A percentile compares a stretch with the other conserved stretches of the same genome.
Evolutionary conservation across 2,329 filamentous ascomycete species (phyloP).

Genomic region (Alternaria arborescens): DNA sequence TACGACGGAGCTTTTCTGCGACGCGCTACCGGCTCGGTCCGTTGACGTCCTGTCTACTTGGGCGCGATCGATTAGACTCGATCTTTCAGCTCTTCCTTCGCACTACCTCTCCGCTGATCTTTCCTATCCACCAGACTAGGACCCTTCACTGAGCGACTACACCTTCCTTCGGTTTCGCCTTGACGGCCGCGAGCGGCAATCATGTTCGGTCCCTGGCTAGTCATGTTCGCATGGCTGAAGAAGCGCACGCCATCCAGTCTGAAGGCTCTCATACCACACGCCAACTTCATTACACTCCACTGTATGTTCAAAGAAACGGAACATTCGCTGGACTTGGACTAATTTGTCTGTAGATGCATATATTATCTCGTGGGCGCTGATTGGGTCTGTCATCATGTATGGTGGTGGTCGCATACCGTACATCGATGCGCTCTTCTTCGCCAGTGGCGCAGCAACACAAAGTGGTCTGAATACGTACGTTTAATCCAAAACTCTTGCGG

Average conservation of each 20-base stretch:
- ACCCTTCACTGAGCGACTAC: not conserved
- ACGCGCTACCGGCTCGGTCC: slow-evolving; percentile 35
- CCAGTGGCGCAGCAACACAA: slow-evolving; percentile 86
- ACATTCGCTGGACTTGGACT: slow-evolving; percentile 9
- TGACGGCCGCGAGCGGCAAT: slow-evolving; percentile 11
- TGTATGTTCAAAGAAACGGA: slow-evolving; percentile 58
- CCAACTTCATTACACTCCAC: slow-evolving; percentile 84
- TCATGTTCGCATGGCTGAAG: slow-evolving; percentile 40
- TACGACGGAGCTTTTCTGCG: slow-evolving; percentile 15
- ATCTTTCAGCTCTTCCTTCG: slow-evolving; percentile 14
- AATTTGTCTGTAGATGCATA: slow-evolving; percentile 69
- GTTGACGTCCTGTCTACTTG: slow-evolving; percentile 20
- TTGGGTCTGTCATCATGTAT: slow-evolving; percentile 81
- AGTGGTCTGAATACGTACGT: slow-evolving; percentile 84
- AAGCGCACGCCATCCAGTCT: slow-evolving; percentile 33
- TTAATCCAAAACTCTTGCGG: too few species aligned
- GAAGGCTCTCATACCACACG: slow-evolving; percentile 62
- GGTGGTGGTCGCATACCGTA: slow-evolving; percentile 71
- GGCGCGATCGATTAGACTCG: slow-evolving; percentile 12
- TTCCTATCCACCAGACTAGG: not conserved
- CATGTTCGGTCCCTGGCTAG: slow-evolving; percentile 47
- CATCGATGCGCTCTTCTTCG: slow-evolving; percentile 88
- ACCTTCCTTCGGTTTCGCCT: not conserved
- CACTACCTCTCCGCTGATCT: slow-evolving; percentile 4
- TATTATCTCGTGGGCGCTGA: slow-evolving; percentile 75